Conservation (phyloP, 2,329 filamentous ascomycete genomes). For the Fusarium vanettenii region DNA sequence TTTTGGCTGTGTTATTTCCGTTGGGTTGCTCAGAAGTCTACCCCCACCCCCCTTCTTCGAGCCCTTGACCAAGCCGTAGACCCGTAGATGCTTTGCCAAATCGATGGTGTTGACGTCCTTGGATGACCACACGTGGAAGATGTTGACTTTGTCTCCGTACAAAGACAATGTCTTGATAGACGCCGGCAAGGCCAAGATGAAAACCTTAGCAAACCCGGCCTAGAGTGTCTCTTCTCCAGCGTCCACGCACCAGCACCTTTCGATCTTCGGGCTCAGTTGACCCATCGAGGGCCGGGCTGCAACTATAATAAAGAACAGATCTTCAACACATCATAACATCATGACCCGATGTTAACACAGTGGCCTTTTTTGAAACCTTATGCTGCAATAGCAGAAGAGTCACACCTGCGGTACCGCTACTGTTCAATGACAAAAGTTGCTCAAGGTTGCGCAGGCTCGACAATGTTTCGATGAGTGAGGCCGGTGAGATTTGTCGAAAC, state of each 20-base stretch:
- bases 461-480: background rate
- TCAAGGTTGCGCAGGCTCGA: background rate
- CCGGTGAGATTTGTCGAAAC: background rate
- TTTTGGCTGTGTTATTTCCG: too few species aligned
- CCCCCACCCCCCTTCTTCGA: too few species aligned
- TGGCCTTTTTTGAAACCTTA: too few species aligned
- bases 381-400: too few species aligned
- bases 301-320: too few species aligned
- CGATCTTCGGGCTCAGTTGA: too few species aligned
- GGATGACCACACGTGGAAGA: background rate
- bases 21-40: too few species aligned
- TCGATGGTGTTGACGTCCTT: background rate
- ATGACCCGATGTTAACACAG: too few species aligned
- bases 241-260: background rate
- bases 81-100: conserved; percentile 7
- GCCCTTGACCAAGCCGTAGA: background rate
- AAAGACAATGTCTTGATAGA: conserved; percentile 8
- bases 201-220: background rate
- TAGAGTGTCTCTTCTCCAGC: background rate
- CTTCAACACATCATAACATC: too few species aligned
- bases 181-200: background rate
- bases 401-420: background rate
- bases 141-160: background rate
- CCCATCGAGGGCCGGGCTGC: too few species aligned
- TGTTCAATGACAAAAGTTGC: conserved; percentile 1